Base-by-base conservation (phyloP, 2,329 filamentous ascomycete species). In the Microcyclosporella mali region DNA sequence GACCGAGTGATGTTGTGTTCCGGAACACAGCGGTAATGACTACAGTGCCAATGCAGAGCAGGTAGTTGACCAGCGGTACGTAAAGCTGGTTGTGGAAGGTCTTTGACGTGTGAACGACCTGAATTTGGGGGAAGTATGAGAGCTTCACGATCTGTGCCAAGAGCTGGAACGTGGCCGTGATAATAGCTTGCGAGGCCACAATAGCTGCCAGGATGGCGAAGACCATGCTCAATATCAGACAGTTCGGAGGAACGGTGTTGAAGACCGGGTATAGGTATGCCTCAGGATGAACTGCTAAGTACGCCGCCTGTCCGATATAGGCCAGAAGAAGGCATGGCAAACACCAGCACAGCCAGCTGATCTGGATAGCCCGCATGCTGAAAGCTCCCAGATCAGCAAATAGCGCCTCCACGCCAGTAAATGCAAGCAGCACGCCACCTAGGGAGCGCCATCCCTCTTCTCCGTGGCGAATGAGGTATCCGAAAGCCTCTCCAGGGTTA, bases 331-430 rank as follows among this genome's bases (percentile, higher is more conserved):
- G 69, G 55, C 82, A 86, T 0, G 85, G 85, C 48, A 80, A 85
- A 2, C 77, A 75, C 52, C 79, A 80, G 3, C 54, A 43, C 3
- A 88, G 67, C 85, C 85, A 89, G 33, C 77, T 82, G 12, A 88
- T 70, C 58, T 86, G 84, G 39, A 89, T 79, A 0, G 85, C 83
- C 32, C 74, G 69, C 45, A 51, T 58, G 41, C 42, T 49, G 61
- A 89, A 89, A 16, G 85, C 85, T 27, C 84, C 85, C 6, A 89
- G 70, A 55, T 89, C 84, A 2, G 85, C 84, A 57, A 88, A 89
- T 1, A 89, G 70, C 1, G 84, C 83, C 60, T 88, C 85, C n/a
- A 85, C 82, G 33, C 81, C 84, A 2, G 85, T 88, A 56, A 89
- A 88, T 2, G 81, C 76, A 8, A 89, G 73, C 2, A 89, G 63